Evolutionary conservation across 352 stramenopile species (phyloP).

Genomic region (Globisporangium spiculum): DNA sequence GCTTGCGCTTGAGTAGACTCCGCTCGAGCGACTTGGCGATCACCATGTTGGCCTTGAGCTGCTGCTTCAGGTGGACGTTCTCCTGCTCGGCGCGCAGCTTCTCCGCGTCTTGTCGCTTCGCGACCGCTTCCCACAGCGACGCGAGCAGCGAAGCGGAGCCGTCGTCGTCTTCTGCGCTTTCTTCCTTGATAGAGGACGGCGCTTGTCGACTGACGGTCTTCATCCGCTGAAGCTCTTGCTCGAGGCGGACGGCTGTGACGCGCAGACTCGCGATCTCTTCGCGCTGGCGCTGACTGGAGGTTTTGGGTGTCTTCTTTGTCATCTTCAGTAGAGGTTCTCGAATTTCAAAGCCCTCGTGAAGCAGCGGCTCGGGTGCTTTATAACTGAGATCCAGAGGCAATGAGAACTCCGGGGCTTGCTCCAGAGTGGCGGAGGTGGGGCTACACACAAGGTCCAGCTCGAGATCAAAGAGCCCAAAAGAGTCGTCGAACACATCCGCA

Average conservation of each 20-base stretch:
- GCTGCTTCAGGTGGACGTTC: constrained; percentile 8
- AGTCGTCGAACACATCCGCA: neutral
- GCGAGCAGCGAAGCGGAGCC: no score
- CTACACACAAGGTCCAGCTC: neutral
- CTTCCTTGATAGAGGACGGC: no score
- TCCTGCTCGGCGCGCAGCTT: constrained; percentile 8
- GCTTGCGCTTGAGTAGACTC: no score
- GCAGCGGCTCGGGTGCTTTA: no score
- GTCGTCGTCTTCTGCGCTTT: no score
- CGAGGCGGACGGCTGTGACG: neutral
- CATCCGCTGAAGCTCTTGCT: neutral
- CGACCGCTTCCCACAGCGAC: neutral
- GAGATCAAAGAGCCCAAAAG: neutral
- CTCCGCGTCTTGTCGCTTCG: constrained; percentile 6
- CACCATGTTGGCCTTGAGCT: neutral
- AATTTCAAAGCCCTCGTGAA: no score
- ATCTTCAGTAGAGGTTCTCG: neutral
- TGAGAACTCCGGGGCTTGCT: neutral
- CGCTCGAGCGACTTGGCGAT: neutral
- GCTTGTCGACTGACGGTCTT: no score
- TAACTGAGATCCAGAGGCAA: no score
- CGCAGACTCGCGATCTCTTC: constrained; percentile 9
- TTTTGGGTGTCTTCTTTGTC: neutral
- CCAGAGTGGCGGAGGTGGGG: neutral
- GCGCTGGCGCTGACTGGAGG: constrained; percentile 10